Evolutionary conservation across 108 stramenopile species (phyloP).

Genomic region (Cyclotella choctawhatcheeana): DNA sequence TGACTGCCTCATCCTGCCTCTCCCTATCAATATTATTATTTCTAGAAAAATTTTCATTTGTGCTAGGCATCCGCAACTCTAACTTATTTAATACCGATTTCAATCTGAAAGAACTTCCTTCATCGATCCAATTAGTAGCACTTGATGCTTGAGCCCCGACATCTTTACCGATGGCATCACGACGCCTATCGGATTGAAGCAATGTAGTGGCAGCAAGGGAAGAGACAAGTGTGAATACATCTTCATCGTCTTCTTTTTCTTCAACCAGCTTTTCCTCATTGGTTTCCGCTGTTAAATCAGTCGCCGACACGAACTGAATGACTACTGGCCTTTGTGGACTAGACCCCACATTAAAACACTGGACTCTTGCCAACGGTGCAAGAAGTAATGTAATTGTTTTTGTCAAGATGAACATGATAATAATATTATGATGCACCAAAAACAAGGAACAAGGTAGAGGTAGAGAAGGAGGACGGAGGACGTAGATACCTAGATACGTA

Average conservation of each 20-base stretch:
- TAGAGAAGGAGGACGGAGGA: too few relatives aligned
- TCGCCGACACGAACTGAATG: neutral
- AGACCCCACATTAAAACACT: too few relatives aligned
- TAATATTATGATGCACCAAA: too few relatives aligned
- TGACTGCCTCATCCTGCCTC: slow-evolving; percentile 53
- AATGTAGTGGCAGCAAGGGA: slow-evolving; percentile 59
- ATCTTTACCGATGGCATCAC: slow-evolving; percentile 59
- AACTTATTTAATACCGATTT: slow-evolving; percentile 59
- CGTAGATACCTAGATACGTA: too few relatives aligned
- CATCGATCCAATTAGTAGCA: slow-evolving; percentile 83
- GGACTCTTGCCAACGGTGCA: too few relatives aligned
- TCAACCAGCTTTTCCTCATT: neutral
- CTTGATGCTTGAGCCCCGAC: slow-evolving; percentile 43
- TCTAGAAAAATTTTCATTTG: neutral
- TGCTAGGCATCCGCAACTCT: slow-evolving; percentile 15
- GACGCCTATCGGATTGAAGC: slow-evolving; percentile 65
- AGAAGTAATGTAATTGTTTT: too few relatives aligned
- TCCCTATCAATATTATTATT: slow-evolving; percentile 14
- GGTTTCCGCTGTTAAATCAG: neutral
- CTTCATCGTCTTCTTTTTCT: slow-evolving; percentile 2
- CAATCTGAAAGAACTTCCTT: slow-evolving; percentile 61
- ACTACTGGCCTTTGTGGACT: too few relatives aligned
- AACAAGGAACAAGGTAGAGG: too few relatives aligned
- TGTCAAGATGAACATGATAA: too few relatives aligned
- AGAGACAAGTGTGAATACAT: slow-evolving; percentile 60